Evolutionary conservation across 2,329 filamentous ascomycete species (phyloP), one percentile per base, ranked within the genome.

Genomic region (Verruconis gallopava): DNA sequence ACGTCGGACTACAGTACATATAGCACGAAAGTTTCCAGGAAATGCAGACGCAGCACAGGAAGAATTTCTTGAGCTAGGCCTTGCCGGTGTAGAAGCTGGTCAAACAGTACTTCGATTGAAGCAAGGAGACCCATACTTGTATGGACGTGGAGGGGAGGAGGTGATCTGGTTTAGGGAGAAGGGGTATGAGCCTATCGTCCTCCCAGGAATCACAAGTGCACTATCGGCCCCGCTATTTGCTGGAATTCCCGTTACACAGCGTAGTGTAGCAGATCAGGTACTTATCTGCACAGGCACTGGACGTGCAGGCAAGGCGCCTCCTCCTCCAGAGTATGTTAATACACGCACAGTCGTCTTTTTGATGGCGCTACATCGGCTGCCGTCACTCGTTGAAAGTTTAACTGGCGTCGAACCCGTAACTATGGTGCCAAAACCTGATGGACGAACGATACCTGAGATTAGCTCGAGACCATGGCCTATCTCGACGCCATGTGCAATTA

Each of bases 241-340:
- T 0, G 77, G 72, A 4, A 84, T 98, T 21, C 89, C 91, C 2
- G 71, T 81, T 0, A 98, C 91, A 1, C 89, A 96, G 63, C 73
- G 91, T 4, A 82, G 82, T 35, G 82, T 94, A 0, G 81, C 85
- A 3, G 91, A 98, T 55, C 88, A 96, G 60, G 79, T 98, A 0
- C 71, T 98, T 19, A 74, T 98, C n/a, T 96, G 91, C 63, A 98
- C 91, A 0, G 91, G 91, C 0, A 98, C 91, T 0, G 91, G 91
- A 1, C 77, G 91, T 53, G 93, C 93, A 62, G 91, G 91, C 11
- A 81, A 75, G 42, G 69, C 85, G 1, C 86, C 86, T 0, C 67
- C 75, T n/a, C 85, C 86, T 22, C 91, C 91, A 0, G 78, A 79
- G 47, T 94, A 78, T 57, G 75, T 88, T 0, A 58, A 71, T 2